phyloP scores from a whole-genome alignment of 2,329 filamentous ascomycete species.

The Truncatella angustata region DNA sequence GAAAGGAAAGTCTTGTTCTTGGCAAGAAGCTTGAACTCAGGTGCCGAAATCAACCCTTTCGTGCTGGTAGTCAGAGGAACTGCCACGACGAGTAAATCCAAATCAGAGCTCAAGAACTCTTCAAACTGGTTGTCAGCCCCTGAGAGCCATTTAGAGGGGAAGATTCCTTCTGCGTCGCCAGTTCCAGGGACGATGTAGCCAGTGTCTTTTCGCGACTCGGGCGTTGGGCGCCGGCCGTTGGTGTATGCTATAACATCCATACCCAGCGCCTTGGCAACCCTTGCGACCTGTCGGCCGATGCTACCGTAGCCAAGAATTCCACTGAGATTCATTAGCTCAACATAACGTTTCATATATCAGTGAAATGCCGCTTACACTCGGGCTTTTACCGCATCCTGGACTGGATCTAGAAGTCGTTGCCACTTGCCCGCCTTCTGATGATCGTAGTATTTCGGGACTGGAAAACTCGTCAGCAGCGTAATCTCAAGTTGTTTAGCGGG shows the following conservation, averaged over 20 bases:
- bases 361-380: slow-evolving; percentile 48
- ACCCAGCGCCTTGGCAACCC: slow-evolving; percentile 56
- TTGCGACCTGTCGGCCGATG: slow-evolving; percentile 42
- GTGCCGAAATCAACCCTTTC: slow-evolving; percentile 37
- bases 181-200: slow-evolving; percentile 66
- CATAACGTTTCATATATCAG: not conserved
- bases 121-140: slow-evolving; percentile 30
- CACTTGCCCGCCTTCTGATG: slow-evolving; percentile 30
- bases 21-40: slow-evolving; percentile 35
- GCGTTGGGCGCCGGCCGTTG: slow-evolving; percentile 57
- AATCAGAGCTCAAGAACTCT: slow-evolving; percentile 38
- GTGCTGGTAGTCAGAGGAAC: slow-evolving; percentile 40
- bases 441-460: slow-evolving; percentile 2
- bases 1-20: slow-evolving; percentile 50
- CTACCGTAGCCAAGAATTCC: slow-evolving; percentile 44
- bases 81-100: slow-evolving; percentile 41
- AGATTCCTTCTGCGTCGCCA: slow-evolving; percentile 38
- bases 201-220: slow-evolving; percentile 55
- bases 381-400: slow-evolving; percentile 44
- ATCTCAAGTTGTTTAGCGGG: not conserved
- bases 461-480: not conserved
- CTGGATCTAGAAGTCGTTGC: slow-evolving; percentile 38
- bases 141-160: slow-evolving; percentile 41
- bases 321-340: slow-evolving; percentile 19
- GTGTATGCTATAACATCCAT: slow-evolving; percentile 70